Percentiles rank a stretch among this genome's conserved stretches.
These are phyloP conservation scores for Alternaria hordeiaustralica DNA, from an alignment of 2,329 filamentous ascomycete species.

Conservation along the genomic window DNA sequence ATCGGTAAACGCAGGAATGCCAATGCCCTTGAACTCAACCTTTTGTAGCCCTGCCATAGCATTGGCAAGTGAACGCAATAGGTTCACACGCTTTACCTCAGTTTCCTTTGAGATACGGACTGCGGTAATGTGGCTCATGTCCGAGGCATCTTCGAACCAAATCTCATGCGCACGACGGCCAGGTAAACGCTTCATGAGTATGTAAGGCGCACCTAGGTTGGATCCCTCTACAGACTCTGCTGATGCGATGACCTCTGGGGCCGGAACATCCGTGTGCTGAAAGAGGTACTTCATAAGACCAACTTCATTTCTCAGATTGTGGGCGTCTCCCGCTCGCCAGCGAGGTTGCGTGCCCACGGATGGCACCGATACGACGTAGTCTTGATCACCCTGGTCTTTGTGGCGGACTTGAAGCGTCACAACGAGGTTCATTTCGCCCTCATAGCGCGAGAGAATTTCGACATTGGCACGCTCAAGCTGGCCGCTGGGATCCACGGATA, in stretches of 20 bases:
- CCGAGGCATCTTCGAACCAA: not conserved
- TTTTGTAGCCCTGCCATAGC: not conserved
- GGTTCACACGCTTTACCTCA: not conserved
- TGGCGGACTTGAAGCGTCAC: not conserved
- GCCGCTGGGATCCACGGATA: not conserved
- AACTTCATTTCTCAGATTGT: not conserved
- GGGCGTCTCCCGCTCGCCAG: not conserved
- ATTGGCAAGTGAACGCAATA: not conserved
- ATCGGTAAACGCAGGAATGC: not conserved
- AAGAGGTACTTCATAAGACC: not conserved
- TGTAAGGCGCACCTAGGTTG: not conserved
- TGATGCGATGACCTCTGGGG: not conserved
- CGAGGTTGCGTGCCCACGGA: not conserved
- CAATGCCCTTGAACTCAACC: not conserved
- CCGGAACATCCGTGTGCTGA: not conserved
- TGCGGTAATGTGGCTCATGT: not conserved
- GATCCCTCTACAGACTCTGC: not conserved
- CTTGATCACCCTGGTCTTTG: not conserved
- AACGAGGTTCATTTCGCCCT: not conserved
- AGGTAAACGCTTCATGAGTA: not conserved
- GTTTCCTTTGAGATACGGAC: not conserved
- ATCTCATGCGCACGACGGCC: not conserved
- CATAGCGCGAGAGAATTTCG: not conserved
- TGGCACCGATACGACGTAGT: not conserved
- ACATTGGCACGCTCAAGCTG: not conserved